Base-by-base conservation (phyloP, 1,284 basidiomycete genomes). In the Puccinia hordei region DNA sequence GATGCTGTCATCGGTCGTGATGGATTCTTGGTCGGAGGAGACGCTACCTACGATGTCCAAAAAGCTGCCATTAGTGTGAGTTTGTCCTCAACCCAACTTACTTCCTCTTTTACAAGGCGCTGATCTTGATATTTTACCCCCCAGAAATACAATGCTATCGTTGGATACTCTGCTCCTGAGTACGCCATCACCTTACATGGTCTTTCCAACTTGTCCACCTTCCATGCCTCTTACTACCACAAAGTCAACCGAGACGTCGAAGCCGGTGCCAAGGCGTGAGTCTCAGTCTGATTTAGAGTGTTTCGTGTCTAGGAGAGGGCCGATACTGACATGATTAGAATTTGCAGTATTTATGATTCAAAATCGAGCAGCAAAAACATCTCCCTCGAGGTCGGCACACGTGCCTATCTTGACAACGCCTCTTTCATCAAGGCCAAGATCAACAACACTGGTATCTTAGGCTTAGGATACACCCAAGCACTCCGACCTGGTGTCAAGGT, bases 351-450 rank as follows among this genome's bases (percentile, higher is more conserved):
- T 86, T 99, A 97, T 88, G 95, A 98, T 89, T 90, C 92, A 87
- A 96, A 97, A 89, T 92, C 93, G 84, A 81, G 85, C 69, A 90
- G 92, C 83, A 90, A 91, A 83, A 91, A 92, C 87, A 93, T 98
- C 86, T 90, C 90, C 83, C 90, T 99, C 85, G 96, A 99, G 88
- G 95, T 99, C 83, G 96, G 96, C 86, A 91, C 93, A 86, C 98
- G 98, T 90, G 91, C 92, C 81, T 88, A 88, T 86, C 86, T 88
- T 81, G 91, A 85, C 53, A 81, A 85, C 85, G 84, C 94, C 84
- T 92, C 94, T 30, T 97, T 94, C 85, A 89, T 97, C 88, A 97
- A 99, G 90, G 93, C 94, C 85, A 99, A 99, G 91, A 96, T 99
- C 88, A 98, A 97, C 91, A 96, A 96, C 89, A 87, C 91, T 83